Base-by-base conservation (phyloP, 306 rosid species). In the Cicer pinnatifidum region DNA sequence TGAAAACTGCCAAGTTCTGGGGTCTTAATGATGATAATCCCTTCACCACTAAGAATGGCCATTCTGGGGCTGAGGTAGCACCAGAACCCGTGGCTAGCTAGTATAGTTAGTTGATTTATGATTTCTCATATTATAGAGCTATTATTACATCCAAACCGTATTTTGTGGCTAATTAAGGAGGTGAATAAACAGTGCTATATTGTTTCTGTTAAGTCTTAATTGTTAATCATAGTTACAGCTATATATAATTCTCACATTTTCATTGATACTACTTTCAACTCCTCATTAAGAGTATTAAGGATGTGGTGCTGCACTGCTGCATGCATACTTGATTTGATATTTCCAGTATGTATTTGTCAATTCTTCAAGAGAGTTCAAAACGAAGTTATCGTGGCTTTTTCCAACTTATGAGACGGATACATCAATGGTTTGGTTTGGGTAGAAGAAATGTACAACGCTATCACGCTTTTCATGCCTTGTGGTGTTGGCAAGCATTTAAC, bases 1-100 rank as follows among this genome's bases (percentile, higher is more conserved):
- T 77, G 16, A 89, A 87, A 81, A 91, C 98, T 57, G 91, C 98
- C 58, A 83, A 86, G 69, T 87, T 87, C 79, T 94, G 98, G 98
- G 92, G 88, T 69, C 37, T 84, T 38, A 84, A 85, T 44, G 85
- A 87, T 45, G 85, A 87, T 69, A 83, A 84, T 59, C 84, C 85
- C 65, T 73, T 46, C 75, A 69, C 16, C 75, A 47, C 53, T 6
- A 65, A 44, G 76, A 88, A 80, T 33, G 93, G 82, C 0, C 87
- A 76, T 58, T 46, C 67, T 11, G 85, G 85, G 11, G 77, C 82
- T 38, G 89, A 78, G 72, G 89, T 86, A 40, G 84, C 81, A 48
- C 90, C 85, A 11, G 85, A 82, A 79, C 84, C 84, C 3, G 61
- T 53, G 46, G 56, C 68, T 16, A 52, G 54, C 33, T 37, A 60